Base-by-base conservation (phyloP, 495 filamentous ascomycete species). In the Aspergillus ostianus region DNA sequence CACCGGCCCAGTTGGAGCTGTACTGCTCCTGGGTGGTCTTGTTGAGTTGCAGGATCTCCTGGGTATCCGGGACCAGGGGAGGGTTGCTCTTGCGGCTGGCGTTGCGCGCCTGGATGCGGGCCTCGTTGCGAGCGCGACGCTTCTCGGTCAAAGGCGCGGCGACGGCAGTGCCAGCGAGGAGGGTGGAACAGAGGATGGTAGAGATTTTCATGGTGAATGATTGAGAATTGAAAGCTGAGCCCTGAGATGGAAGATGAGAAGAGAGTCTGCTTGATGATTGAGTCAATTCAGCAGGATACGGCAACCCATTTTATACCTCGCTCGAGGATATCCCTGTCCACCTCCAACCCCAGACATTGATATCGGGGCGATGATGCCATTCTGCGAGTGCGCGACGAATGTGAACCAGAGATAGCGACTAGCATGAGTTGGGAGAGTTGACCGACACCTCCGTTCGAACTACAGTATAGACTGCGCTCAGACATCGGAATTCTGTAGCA, bases 1-100 rank as follows among this genome's bases (percentile, higher is more conserved):
- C 82, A 51, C 82, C 82, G 4, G 80, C 77, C 82, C 82, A 85
- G 70, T 84, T 85, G 20, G 71, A 73, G 62, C 68, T 75, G 68
- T 82, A 84, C 58, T 74, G 62, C 15, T 64, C 70, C 0, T 78
- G 63, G n/a, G 66, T 68, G 17, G 60, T 70, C 26, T 67, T 62
- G 57, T 63, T 68, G 1, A 69, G 48, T 20, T 61, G 26, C 15
- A 74, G 55, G 32, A 59, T 45, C 32, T 69, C 62, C 2, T 55
- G 61, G 56, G 67, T 72, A 8, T 60, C 71, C 18, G 70, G 64
- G 20, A 61, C 69, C 60, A 57, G 64, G 10, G 70, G 67, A 18
- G 64, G 67, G 47, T 68, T 62, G 58, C 64, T 67, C 15, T 57
- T 23, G 4, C 58, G 61, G 26, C 4, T 26, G 23, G 55, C 32